Evolutionary conservation across 768 basidiomycete species (phyloP), one percentile per base, ranked within the genome.

Genomic region (Termitomyces titanicus): DNA sequence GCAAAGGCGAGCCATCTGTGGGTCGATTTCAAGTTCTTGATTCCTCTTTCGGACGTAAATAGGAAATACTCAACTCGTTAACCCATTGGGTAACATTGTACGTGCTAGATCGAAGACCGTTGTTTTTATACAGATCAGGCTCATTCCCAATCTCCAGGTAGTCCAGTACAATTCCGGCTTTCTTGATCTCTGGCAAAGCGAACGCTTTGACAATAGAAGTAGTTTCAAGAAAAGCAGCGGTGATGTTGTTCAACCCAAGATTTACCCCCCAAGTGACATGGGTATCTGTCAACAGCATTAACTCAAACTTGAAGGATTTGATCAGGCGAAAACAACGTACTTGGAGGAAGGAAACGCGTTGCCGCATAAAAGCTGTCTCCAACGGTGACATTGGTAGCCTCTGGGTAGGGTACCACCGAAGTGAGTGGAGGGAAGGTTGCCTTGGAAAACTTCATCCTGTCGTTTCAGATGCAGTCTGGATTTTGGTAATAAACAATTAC

Each of bases 241-340:
- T 82, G 49, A 83, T 27, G 58, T 83, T 83, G 43, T 72, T 66
- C 53, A 69, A 64, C 6, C 83, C 84, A n/a, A 88, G 68, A 66
- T 89, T 88, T 45, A 88, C 70, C 13, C 85, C 86, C 84, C 84
- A 88, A 13, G 74, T 81, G 58, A 88, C 82, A 47, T 76, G 79
- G 10, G 84, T 85, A 24, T 79, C 84, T 84, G 59, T 42, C 31
- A 31, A 45, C n/a, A n/a, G 25, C 5, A 38, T 25, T 24, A 15
- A 35, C 20, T 37, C 8, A 35, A 33, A 35, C 20, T 37, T 5
- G 31, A 33, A 22, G 18, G 4, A 37, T 20, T 20, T 15, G 29
- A 40, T 22, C 35, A 5, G 11, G 29, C 1, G 13, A 40, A 12
- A 5, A 33, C 15, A 22, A 52, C 13, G 17, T 57, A 60, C 59